These are phyloP conservation scores for Voacanga thouarsii DNA, from an alignment of 257 asterid species.

Conservation along the genomic window DNA sequence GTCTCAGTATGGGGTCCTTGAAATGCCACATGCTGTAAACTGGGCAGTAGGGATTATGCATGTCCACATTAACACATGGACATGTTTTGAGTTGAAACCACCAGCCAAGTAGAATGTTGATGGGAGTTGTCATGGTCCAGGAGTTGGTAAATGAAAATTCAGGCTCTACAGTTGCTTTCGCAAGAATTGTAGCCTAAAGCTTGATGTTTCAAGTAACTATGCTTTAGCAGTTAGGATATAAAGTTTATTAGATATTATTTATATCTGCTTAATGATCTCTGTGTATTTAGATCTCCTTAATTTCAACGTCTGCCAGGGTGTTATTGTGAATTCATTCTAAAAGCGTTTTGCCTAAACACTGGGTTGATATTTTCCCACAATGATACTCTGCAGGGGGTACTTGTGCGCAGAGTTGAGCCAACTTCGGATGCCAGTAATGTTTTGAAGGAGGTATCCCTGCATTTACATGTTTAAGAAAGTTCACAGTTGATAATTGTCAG, in stretches of 20 bases:
- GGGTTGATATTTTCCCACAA: not conserved
- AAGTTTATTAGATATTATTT: not conserved
- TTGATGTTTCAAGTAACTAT: not conserved
- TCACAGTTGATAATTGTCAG: not conserved
- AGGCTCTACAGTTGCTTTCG: not conserved
- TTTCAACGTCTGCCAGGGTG: not conserved
- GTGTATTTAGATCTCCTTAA: not conserved
- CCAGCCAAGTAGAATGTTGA: not conserved
- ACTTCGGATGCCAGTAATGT: constrained; percentile 65
- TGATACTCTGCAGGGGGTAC: constrained; percentile 61
- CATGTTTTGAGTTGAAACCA: not conserved
- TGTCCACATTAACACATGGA: not conserved
- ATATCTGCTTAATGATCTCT: not conserved
- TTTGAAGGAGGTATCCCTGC: constrained; percentile 61
- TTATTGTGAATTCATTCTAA: not conserved
- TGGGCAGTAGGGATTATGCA: not conserved
- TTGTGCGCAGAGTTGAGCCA: constrained; percentile 76
- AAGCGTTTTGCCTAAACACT: not conserved
- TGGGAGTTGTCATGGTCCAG: not conserved
- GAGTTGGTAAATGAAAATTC: not conserved
- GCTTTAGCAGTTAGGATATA: not conserved
- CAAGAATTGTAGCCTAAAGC: not conserved
- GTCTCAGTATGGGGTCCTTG: not conserved
- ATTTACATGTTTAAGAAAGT: constrained; percentile 1
- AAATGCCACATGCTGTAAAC: not conserved